Evolutionary conservation across 2,329 filamentous ascomycete genomes (phyloP).

Genomic region (Purpureocillium takamizusanense): DNA sequence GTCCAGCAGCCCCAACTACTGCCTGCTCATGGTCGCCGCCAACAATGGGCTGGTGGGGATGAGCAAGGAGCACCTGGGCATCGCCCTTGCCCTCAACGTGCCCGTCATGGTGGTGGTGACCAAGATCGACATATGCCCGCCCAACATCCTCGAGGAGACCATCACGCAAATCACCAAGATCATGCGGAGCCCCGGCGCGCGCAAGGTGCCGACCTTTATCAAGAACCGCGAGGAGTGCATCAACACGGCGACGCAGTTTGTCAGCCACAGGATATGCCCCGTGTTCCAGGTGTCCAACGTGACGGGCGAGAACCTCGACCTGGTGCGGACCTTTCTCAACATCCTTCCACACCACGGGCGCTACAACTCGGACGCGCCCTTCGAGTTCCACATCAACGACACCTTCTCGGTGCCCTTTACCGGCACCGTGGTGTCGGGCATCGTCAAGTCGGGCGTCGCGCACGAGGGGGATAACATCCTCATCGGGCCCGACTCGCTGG

Average conservation of each 20-base stretch:
- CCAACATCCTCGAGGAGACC: constrained; percentile 89
- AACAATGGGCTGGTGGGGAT: constrained; percentile 97
- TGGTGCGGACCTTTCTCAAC: constrained; percentile 88
- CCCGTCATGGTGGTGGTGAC: constrained; percentile 97
- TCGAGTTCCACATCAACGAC: constrained; percentile 94
- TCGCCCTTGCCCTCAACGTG: constrained; percentile 88
- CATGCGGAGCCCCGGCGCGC: constrained; percentile 83
- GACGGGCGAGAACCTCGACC: constrained; percentile 80
- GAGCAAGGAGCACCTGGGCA: constrained; percentile 96
- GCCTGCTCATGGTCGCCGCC: constrained; percentile 93
- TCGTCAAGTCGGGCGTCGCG: constrained; percentile 79
- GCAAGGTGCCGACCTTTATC: constrained; percentile 95
- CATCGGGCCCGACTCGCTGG: constrained; percentile 82
- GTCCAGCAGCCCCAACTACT: constrained; percentile 94
- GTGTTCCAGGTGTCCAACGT: constrained; percentile 98
- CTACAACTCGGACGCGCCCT: constrained; percentile 78
- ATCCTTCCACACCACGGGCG: constrained; percentile 91
- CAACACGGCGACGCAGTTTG: constrained; percentile 91
- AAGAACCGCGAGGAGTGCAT: constrained; percentile 86
- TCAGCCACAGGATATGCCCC: constrained; percentile 89
- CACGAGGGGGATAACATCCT: constrained; percentile 86
- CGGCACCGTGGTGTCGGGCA: constrained; percentile 90
- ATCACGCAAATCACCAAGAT: constrained; percentile 87
- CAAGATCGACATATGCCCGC: constrained; percentile 97
- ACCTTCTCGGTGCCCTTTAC: constrained; percentile 97